Base-by-base conservation (phyloP, 2,329 filamentous ascomycete genomes). In the Colletotrichum phormii region DNA sequence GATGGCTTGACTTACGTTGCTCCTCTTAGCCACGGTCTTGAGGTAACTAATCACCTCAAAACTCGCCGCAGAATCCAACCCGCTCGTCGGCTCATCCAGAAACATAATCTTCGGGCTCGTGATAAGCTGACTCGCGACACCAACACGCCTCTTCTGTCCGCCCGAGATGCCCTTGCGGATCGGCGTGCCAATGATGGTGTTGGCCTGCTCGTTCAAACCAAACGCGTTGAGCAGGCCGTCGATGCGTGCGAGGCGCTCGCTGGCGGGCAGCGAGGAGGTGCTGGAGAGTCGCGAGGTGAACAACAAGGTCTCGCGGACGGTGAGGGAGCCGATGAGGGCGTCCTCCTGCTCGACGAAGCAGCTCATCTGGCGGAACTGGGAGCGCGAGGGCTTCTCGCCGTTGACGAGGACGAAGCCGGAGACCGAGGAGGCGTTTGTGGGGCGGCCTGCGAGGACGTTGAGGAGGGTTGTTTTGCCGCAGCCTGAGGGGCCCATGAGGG, bases 321-420 rank as follows among this genome's bases (percentile, higher is more conserved):
- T 97, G 75, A 97, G 85, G 0, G 92, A 92, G 5, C 94, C 95
- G 63, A 96, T 93, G 13, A 97, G 86, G 1, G 94, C 92, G 84
- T 97, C 95, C 75, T 97, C 94, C 81, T 97, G 95, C 84, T 97
- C 95, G 26, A 97, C 95, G 78, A 95, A 97, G 59, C 90, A 90
- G 67, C 89, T 92, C 62, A 96, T 86, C 60, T 89, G 86, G 22
- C 90, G 89, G 76, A 96, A 92, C 0, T 84, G 84, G 8, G 85
- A 80, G 8, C 85, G 81, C 1, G 90, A 86, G 4, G 90, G 82
- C 4, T 82, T 78, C 2, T 78, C 80, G 35, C 93, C 93, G 80
- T 97, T 95, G 75, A 94, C 86, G 67, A 89, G 85, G 15, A 91
- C 84, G 3, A 84, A 80, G 18, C 89, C 89, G 29, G 22, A 61